Evolutionary conservation across 2,329 filamentous ascomycete species (phyloP), one percentile per base, ranked within the genome.

Genomic region (Cylindrodendrum hubeiense): DNA sequence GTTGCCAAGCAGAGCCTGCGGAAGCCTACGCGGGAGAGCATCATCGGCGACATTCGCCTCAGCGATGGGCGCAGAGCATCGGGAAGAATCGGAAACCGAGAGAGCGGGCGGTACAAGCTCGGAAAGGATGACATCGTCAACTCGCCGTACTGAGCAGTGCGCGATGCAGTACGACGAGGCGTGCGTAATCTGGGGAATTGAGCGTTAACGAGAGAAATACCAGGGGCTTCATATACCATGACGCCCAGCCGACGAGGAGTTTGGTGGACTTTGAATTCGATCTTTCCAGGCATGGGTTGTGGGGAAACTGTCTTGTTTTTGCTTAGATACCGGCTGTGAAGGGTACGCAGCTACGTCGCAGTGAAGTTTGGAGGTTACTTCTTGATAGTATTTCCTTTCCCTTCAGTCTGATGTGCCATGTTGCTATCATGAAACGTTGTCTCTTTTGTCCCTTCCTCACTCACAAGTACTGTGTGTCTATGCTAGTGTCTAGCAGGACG

Each of bases 1-100:
- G 93, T 99, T 13, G 92, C 91, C 49, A 95, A 95, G 80, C 88
- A 91, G 73, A 91, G 90, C 62, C 87, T 99, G 76, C 93, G 93
- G 85, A 91, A 91, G 75, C 94, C 95, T 1, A 98, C 96, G 1
- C 86, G 96, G 39, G 94, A 99, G 84, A 98, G 94, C 79, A 98
- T 99, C 78, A 93, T 93, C 17, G 85, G 88, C 37, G 79, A 90
- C 72, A 80, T 86, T 49, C 77, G 80, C 55, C 58, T 81, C 47
- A 85, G 83, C 75, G 84, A 81, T 67, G 86, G 78, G 60, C 80
- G 86, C 41, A 81, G 85, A 67, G 85, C 83, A 67, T 82, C 83
- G 3, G 84, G 84, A 5, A 80, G 87, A 3, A 83, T 90, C 51
- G 83, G 85, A 1, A 87, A 81, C 1, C 80, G 79, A 41, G 81